phyloP scores from a whole-genome alignment of 441 rosid genomes.

The Erysimum cheiri region DNA sequence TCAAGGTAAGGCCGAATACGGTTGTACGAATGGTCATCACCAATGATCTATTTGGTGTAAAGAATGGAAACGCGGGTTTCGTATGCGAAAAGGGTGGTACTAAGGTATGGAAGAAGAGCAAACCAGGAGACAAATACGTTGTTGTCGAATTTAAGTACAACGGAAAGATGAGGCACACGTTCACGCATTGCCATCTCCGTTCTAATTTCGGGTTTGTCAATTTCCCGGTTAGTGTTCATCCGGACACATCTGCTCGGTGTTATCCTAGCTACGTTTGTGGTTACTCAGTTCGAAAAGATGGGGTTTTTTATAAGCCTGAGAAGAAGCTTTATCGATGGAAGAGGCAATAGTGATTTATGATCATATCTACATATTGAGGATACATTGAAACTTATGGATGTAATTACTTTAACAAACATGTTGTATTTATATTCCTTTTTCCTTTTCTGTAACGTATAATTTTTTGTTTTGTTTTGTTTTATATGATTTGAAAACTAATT shows the following conservation, averaged over 20 bases:
- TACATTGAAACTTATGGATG: not conserved
- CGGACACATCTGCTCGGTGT: slow-evolving; percentile 39
- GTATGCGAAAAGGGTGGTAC: slow-evolving; percentile 29
- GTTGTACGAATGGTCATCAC: slow-evolving; percentile 36
- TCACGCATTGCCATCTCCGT: slow-evolving; percentile 41
- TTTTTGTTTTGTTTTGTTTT: not conserved
- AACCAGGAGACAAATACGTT: slow-evolving; percentile 36
- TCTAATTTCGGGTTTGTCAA: slow-evolving; percentile 41
- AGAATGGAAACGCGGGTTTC: slow-evolving; percentile 41
- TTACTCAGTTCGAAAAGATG: slow-evolving; percentile 39
- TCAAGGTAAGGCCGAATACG: slow-evolving; percentile 8
- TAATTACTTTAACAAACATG: not conserved
- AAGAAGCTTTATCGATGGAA: slow-evolving; percentile 37
- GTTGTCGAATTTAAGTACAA: slow-evolving; percentile 34
- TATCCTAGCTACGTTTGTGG: slow-evolving; percentile 38
- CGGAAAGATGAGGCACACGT: slow-evolving; percentile 29
- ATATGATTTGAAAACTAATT: not conserved
- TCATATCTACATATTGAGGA: not conserved
- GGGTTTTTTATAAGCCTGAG: slow-evolving; percentile 34
- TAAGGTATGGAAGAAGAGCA: slow-evolving; percentile 37
- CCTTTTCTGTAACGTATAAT: not conserved
- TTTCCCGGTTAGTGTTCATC: slow-evolving; percentile 28
- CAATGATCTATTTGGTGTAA: slow-evolving; percentile 30
- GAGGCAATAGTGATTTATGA: not conserved
- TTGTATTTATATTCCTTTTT: not conserved